Base-by-base conservation (phyloP, 306 rosid species). In the Fagus crenata region DNA sequence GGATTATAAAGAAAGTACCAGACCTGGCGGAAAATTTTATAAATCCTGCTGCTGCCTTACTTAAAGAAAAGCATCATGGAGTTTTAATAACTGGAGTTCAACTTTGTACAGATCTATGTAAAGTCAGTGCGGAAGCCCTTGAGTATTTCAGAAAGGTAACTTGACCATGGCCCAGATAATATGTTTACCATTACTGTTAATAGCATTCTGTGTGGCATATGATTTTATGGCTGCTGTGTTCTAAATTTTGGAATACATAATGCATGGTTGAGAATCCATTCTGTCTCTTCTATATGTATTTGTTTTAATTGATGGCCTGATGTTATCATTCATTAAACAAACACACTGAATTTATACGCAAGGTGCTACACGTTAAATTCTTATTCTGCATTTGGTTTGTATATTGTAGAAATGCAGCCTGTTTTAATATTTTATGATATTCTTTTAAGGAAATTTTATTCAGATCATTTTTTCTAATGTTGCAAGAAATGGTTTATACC, bases 11-110 rank as follows among this genome's bases (percentile, higher is more conserved):
- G 96, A 95, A 95, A 84, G 99, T 95, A 76, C 99, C 99, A 63
- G 99, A 95, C 81, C 82, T 95, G 90, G 98, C 97, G 3, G 99
- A 95, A 84, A 95, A 88, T 82, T 92, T 95, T 84, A 85, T 95
- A 77, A 91, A 91, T 77, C 90, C 97, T 77, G 92, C 99, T 77
- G 92, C 91, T 81, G 76, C 93, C 60, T 91, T 95, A 81, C 96
- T 95, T 67, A 89, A 85, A 89, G 99, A 92, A 92, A 95, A 95
- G 78, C 98, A 95, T 81, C 99, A 95, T 70, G 99, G 99, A 18
- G 99, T 92, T 80, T 82, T 95, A 84, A 92, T 95, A 75, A 92
- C 99, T 63, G 99, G 97, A 69, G 90, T 95, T 88, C 99, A 91
- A 81, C 97, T 95, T 82, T 90, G 99, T 89, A 89, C 93, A 81